Conservation (phyloP, 495 filamentous ascomycete species). For the Hyphodiscus hymeniophilus region DNA sequence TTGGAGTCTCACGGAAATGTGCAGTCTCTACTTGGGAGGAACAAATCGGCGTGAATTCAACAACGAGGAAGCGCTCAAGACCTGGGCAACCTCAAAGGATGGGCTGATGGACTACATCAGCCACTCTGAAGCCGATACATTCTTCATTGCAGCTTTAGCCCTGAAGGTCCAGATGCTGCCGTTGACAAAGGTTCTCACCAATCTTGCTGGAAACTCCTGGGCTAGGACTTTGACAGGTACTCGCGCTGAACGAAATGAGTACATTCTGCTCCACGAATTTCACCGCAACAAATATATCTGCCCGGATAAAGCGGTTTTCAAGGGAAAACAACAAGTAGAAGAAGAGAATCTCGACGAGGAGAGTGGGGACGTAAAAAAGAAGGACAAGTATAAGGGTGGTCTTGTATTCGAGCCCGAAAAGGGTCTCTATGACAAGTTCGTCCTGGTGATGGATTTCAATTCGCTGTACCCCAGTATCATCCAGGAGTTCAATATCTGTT, state of each 20-base stretch:
- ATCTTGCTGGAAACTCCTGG: conserved; percentile 97
- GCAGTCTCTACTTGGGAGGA: conserved; percentile 69
- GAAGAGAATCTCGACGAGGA: conserved; percentile 67
- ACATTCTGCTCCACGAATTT: conserved; percentile 97
- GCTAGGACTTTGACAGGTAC: conserved; percentile 92
- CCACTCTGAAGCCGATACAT: conserved; percentile 91
- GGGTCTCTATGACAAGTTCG: conserved; percentile 91
- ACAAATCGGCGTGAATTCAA: conserved; percentile 70
- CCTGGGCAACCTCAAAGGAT: conserved; percentile 74
- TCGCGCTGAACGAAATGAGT: conserved; percentile 95
- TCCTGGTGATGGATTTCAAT: conserved; percentile 99
- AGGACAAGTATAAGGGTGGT: conserved; percentile 98
- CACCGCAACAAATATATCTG: conserved; percentile 94
- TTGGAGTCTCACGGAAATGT: conserved; percentile 98
- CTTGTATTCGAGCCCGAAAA: conserved; percentile 97
- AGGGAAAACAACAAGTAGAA: conserved; percentile 55
- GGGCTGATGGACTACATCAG: conserved; percentile 88
- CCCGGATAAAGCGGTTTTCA: conserved; percentile 77
- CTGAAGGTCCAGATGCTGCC: conserved; percentile 85
- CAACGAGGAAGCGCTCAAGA: conserved; percentile 77
- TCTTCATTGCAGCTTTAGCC: conserved; percentile 86
- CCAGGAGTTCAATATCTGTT: conserved; percentile 98
- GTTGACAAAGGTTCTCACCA: conserved; percentile 89
- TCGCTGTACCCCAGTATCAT: conserved; percentile 98
- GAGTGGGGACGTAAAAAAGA: conserved; percentile 74